These are phyloP conservation scores for Eimeria praecox DNA, from an alignment of 169 alveolate species.

Conservation along the genomic window DNA sequence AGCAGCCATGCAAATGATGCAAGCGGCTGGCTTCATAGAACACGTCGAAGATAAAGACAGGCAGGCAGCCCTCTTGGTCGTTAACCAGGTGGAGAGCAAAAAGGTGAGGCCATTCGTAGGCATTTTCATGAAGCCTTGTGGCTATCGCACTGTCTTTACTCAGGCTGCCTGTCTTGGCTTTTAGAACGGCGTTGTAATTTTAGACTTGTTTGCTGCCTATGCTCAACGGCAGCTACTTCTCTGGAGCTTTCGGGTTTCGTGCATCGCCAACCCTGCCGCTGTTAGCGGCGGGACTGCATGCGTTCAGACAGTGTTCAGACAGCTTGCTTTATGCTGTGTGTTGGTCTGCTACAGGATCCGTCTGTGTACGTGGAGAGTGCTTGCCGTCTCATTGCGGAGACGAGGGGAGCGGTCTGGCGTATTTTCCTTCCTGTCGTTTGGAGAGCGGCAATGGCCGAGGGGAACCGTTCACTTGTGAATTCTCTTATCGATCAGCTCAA, in stretches of 20 bases:
- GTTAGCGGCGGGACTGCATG: not conserved
- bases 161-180: not conserved
- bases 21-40: slow-evolving; percentile 77
- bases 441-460: slow-evolving; percentile 81
- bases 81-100: slow-evolving; percentile 65
- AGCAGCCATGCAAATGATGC: slow-evolving; percentile 81
- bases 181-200: not conserved
- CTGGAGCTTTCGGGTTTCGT: not conserved
- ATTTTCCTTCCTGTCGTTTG: slow-evolving; percentile 74
- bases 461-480: slow-evolving; percentile 75
- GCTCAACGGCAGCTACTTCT: not conserved
- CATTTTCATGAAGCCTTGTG: not conserved
- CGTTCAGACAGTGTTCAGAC: not conserved
- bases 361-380: slow-evolving; percentile 72
- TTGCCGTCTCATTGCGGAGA: slow-evolving; percentile 72
- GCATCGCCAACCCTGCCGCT: not conserved
- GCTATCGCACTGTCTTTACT: not conserved
- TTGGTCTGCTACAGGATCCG: slow-evolving; percentile 59
- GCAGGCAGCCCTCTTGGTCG: slow-evolving; percentile 72
- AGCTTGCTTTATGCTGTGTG: not conserved
- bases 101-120: slow-evolving; percentile 44
- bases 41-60: slow-evolving; percentile 75
- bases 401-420: slow-evolving; percentile 77
- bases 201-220: not conserved
- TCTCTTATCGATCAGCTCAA: slow-evolving; percentile 69